Evolutionary conservation across 2,329 filamentous ascomycete genomes (phyloP).

Genomic region (Colletotrichum liriopes): DNA sequence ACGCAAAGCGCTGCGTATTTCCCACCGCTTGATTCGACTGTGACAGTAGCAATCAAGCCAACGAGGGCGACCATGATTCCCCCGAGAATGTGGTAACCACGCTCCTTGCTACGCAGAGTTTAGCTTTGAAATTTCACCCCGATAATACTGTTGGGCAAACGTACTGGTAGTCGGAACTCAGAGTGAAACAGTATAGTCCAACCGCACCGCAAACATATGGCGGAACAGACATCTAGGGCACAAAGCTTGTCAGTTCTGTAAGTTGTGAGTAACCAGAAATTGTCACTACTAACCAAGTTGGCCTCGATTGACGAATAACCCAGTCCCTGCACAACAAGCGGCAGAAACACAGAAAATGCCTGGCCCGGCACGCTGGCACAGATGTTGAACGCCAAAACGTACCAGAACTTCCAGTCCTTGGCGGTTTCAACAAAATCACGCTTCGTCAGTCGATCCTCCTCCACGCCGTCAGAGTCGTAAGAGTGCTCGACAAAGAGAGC

Average conservation of each 20-base stretch:
- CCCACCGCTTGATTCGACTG: slow-evolving; percentile 40
- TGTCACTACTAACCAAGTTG: slow-evolving; percentile 45
- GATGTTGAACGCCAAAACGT: slow-evolving; percentile 51
- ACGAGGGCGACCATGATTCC: slow-evolving; percentile 48
- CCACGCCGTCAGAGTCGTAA: slow-evolving; percentile 40
- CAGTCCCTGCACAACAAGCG: slow-evolving; percentile 52
- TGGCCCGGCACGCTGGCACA: slow-evolving; percentile 51
- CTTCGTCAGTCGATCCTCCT: slow-evolving; percentile 47
- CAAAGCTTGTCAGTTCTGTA: neutral
- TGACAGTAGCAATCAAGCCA: slow-evolving; percentile 48
- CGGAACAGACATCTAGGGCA: slow-evolving; percentile 50
- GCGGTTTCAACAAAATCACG: slow-evolving; percentile 53
- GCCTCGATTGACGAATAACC: slow-evolving; percentile 47
- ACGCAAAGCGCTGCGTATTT: slow-evolving; percentile 52
- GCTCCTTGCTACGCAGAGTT: slow-evolving; percentile 43
- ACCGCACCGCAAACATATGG: slow-evolving; percentile 51
- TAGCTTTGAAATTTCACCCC: neutral
- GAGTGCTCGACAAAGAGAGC: slow-evolving; percentile 51
- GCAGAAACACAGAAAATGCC: slow-evolving; percentile 54
- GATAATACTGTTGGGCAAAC: neutral
- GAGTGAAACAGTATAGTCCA: slow-evolving; percentile 50
- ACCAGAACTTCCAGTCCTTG: slow-evolving; percentile 56
- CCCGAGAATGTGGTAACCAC: slow-evolving; percentile 51
- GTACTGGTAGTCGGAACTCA: slow-evolving; percentile 48
- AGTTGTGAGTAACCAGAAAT: no score